phyloP scores from a whole-genome alignment of 1,139 yeast species.

The Lodderomyces parapsilosis region DNA sequence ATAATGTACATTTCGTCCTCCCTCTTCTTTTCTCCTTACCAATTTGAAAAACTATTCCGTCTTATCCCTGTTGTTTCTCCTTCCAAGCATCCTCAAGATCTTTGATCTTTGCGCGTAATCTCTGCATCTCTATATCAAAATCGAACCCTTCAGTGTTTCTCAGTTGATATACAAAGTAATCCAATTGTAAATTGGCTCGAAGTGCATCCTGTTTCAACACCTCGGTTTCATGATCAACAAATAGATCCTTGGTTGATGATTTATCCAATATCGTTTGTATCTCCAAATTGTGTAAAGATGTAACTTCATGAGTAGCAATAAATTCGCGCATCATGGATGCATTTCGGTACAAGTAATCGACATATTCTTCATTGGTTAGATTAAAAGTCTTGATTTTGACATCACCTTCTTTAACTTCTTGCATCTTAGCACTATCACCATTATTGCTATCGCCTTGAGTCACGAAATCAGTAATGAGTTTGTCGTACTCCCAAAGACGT shows the following conservation, averaged over 20 bases:
- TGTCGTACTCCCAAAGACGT: conserved; percentile 29
- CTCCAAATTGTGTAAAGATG: conserved; percentile 24
- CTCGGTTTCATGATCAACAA: neutral
- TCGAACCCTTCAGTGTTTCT: neutral
- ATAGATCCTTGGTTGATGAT: neutral
- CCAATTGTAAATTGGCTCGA: neutral
- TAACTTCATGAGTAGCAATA: conserved; percentile 26
- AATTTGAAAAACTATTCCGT: too few species aligned
- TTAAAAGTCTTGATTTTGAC: conserved; percentile 13
- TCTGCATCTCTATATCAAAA: neutral
- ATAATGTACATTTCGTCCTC: too few species aligned
- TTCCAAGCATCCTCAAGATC: neutral
- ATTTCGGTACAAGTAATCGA: conserved; percentile 22
- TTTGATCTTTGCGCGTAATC: neutral
- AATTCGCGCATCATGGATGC: conserved; percentile 28
- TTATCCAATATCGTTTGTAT: neutral
- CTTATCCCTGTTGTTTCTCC: neutral
- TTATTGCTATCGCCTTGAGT: conserved; percentile 4
- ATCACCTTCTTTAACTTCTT: neutral
- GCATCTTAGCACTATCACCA: neutral
- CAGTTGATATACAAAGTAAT: neutral
- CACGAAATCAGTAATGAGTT: conserved; percentile 19
- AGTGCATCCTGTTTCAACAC: neutral
- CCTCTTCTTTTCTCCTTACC: too few species aligned
- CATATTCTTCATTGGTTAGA: conserved; percentile 30